These are phyloP conservation scores for Lachancea sp. DNA, from an alignment of 805 yeast genomes.

Conservation along the genomic window DNA sequence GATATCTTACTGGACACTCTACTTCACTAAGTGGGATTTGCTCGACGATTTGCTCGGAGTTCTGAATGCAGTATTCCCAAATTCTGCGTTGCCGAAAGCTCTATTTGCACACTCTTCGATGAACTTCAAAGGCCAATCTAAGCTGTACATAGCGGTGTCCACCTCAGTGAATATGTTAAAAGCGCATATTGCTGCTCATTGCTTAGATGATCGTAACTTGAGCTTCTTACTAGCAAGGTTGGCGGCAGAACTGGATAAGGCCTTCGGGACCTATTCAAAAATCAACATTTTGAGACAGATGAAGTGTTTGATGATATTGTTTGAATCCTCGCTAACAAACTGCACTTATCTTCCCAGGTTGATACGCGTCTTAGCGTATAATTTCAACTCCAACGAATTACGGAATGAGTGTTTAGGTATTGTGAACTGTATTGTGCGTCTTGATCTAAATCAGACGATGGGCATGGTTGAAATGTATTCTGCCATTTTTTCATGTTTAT, in stretches of 20 bases:
- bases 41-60: background rate
- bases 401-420: constrained; percentile 17
- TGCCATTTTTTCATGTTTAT: constrained; percentile 13
- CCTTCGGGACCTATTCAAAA: background rate
- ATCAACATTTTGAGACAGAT: constrained; percentile 17
- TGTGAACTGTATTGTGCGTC: constrained; percentile 9
- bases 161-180: constrained; percentile 8
- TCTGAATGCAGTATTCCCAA: background rate
- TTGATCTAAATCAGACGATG: constrained; percentile 5
- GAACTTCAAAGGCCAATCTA: background rate
- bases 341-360: constrained; percentile 9
- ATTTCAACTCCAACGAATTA: constrained; percentile 10
- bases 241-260: background rate
- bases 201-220: constrained; percentile 8
- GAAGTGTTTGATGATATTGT: constrained; percentile 15
- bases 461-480: constrained; percentile 13
- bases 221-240: constrained; percentile 17
- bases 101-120: background rate
- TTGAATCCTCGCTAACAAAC: constrained; percentile 7
- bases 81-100: background rate
- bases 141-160: constrained; percentile 14
- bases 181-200: background rate
- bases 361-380: constrained; percentile 11
- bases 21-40: constrained; percentile 7
- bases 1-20: constrained; percentile 8